These are phyloP conservation scores for Ophiostoma ips DNA, from an alignment of 2,329 filamentous ascomycete genomes.

Conservation along the genomic window DNA sequence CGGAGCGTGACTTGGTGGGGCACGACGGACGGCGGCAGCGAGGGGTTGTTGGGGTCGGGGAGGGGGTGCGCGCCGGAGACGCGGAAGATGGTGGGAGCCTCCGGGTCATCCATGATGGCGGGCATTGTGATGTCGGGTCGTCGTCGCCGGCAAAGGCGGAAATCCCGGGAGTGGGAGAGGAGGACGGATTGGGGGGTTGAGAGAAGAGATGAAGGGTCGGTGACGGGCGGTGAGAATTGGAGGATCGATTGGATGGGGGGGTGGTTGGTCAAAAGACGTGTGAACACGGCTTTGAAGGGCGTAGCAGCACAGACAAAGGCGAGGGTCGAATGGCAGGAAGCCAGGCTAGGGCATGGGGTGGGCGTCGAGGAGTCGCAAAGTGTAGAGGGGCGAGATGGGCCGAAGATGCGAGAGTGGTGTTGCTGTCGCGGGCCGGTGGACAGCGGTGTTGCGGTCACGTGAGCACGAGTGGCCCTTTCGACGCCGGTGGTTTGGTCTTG, in stretches of 20 bases:
- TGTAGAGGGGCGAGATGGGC: background rate
- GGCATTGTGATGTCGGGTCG: constrained; percentile 41
- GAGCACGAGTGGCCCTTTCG: background rate
- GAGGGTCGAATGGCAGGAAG: background rate
- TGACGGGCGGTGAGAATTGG: background rate
- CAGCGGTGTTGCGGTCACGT: background rate
- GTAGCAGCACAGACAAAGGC: too few relatives aligned
- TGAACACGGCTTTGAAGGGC: background rate
- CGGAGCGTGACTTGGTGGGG: constrained; percentile 69
- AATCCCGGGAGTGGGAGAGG: background rate
- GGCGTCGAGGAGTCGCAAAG: background rate
- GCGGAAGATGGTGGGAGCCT: constrained; percentile 54
- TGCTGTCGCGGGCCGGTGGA: background rate
- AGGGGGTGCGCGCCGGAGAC: constrained; percentile 53
- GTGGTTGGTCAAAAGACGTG: background rate
- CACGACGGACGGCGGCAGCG: constrained; percentile 53
- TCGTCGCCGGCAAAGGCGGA: background rate
- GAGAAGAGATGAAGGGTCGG: too few relatives aligned
- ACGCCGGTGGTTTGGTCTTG: too few relatives aligned
- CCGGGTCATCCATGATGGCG: constrained; percentile 65
- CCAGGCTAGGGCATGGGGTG: background rate
- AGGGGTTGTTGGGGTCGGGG: constrained; percentile 45
- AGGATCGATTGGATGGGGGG: background rate
- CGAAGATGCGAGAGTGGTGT: background rate
- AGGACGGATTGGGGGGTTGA: too few relatives aligned